Evolutionary conservation across 2,329 filamentous ascomycete species (phyloP), one percentile per base, ranked within the genome.

Genomic region (Cercospora zeae-maydis): DNA sequence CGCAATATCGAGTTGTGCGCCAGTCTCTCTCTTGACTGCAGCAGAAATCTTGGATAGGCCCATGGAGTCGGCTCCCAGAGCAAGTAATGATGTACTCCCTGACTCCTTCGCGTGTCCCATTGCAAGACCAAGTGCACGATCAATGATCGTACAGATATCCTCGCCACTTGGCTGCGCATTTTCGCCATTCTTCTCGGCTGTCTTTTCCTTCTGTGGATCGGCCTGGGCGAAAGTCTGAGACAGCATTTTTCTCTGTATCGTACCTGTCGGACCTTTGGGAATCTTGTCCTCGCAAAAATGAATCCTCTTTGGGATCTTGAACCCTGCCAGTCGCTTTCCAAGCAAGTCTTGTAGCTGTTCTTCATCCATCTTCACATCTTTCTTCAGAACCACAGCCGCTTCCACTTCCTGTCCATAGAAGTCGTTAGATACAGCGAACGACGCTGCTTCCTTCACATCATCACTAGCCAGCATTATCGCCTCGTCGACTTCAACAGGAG

Each of bases 401-500:
- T 47, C 42, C 16, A 47, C 42, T 4, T 47, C 42, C 21, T 47
- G 42, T 8, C 42, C 42, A 16, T 47, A 47, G 13, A 47, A 47
- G 19, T 47, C 42, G 21, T 47, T 10, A 4, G 9, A 14, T 21
- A 47, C 42, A 47, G 16, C 11, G 5, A 47, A 47, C 1, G 13
- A n/a, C 16, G 42, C 42, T 3, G 42, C 42, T 47, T 47, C 42
- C 13, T 27, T 21, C 16, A 47, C 42, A 3, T 47, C 42, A 47
- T 27, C 42, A 27, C 42, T 47, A 1, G 16, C 9, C 42, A 47
- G 21, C 42, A 47, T 47, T 1, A 47, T 21, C 4, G 42, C 42
- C 21, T 54, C 30, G 80, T 95, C 91, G 33, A 95, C 82, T 78
- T 96, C 91, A 59, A 93, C 92, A 1, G 91, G 91, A 68, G 87